Base-by-base conservation (phyloP, 176 grass and related monocot species). In the Raddia distichophylla region DNA sequence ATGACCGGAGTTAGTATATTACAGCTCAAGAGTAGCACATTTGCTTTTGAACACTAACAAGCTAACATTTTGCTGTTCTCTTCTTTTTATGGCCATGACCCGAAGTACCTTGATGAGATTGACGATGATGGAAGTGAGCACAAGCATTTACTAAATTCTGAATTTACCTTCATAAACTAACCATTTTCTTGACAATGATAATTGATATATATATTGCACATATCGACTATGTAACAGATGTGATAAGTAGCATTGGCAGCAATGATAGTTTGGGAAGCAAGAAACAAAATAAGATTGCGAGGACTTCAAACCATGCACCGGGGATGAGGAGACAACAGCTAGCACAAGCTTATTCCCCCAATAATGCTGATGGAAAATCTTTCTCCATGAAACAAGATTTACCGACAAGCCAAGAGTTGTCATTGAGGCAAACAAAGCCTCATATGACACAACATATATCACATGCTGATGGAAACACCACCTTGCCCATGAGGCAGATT, bases 51-150 rank as follows among this genome's bases (percentile, higher is more conserved):
- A 76, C 35, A 65, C 47, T 27, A 65, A 13, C 0, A 68, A 47
- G 50, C 51, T 57, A 15, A 79, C 44, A 1, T 71, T 20, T 56
- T 46, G 44, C 22, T 83, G 5, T 12, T 58, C 8, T 27, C 33
- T 76, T 76, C 42, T 17, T 35, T 75, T 35, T 20, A 75, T 66
- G 9, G 0, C 5, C 48, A 9, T 17, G 16, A 10, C 40, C 3
- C 69, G 8, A 85, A 88, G 92, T 82, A 87, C 54, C 82, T 91
- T 51, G 61, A 85, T 59, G 84, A 51, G 53, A 87, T 86, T 58
- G 87, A 95, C 69, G 87, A 88, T 6, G 79, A 90, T 15, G 76
- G 79, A 87, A 77, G 93, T 94, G 62, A 91, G 92, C 79, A 73
- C 32, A 65, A 69, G 2, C 76, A 48, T 44, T 27, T 68, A 12